Base-by-base conservation (phyloP, 83 land plant species). In the Picea abies region DNA sequence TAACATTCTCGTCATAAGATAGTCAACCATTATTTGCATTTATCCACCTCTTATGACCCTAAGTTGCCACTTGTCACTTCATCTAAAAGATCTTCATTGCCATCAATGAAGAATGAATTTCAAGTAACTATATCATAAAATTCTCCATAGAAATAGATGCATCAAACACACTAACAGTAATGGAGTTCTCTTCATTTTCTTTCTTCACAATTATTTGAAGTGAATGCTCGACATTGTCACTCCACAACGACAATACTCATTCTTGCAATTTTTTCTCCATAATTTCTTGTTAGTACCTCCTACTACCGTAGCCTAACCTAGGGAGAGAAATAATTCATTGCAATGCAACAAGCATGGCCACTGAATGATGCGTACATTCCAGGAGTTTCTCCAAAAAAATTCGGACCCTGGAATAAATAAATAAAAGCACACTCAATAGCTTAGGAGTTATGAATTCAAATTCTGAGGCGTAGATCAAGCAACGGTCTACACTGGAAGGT, bases 281-380 rank as follows among this genome's bases (percentile, higher is more conserved):
- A 93, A 84, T 70, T 78, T 81, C 77, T 77, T 85, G 79, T 96
- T 97, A 26, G 88, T 82, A 8, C 85, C 85, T 62, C 85, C 89
- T 82, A 91, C 62, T 65, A 90, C 93, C 64, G 80, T 88, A 12
- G 93, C 92, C 83, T 91, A 91, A 80, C 90, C 85, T 60, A 95
- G 87, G 60, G 99, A 93, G 68, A 91, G 90, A 58, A 86, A 61
- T 15, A 96, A 84, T 87, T 96, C 97, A 84, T 94, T 96, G 75
- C 93, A 92, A 9, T 93, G 88, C 23, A 96, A 82, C 20, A 93
- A 65, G 70, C 95, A 93, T 20, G 99, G 98, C 98, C 99, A 96
- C 63, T 91, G 93, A 58, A 96, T 81, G 26, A 96, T 96, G 61
- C 89, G 84, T n/a, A 96, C 83, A 81, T 89, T 89, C 97, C 94